These are phyloP conservation scores for Bromus sterilis DNA, from an alignment of 176 grass and related monocot species.

Conservation along the genomic window DNA sequence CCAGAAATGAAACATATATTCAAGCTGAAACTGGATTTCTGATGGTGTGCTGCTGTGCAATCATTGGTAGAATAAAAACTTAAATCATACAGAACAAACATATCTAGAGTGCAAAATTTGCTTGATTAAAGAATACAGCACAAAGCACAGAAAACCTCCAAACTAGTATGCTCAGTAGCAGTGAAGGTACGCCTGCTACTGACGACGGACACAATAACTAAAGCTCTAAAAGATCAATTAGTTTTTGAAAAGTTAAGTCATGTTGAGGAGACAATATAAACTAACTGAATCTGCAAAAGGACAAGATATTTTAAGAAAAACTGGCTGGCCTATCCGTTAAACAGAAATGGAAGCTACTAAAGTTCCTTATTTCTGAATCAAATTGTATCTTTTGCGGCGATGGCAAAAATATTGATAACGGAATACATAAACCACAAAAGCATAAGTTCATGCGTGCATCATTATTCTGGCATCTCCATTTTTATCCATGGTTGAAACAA, in stretches of 20 bases:
- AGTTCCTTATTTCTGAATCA: conserved; percentile 9
- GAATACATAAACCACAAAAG: not conserved
- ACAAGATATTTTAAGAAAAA: conserved; percentile 9
- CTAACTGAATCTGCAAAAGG: conserved; percentile 29
- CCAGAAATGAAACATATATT: not conserved
- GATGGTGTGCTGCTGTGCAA: not conserved
- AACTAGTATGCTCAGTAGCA: not conserved
- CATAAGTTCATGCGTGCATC: conserved; percentile 6
- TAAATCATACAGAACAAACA: not conserved
- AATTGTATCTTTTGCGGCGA: not conserved
- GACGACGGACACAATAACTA: not conserved
- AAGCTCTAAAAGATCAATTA: not conserved
- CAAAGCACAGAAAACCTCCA: not conserved
- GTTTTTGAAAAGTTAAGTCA: not conserved
- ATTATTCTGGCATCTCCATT: conserved; percentile 23
- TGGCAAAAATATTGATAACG: conserved; percentile 14
- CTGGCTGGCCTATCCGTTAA: not conserved
- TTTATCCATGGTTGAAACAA: conserved; percentile 4
- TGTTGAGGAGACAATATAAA: conserved; percentile 19
- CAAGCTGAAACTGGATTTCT: not conserved
- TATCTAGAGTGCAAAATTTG: not conserved
- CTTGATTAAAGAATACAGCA: not conserved
- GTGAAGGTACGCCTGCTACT: not conserved
- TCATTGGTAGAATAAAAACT: not conserved
- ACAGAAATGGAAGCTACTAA: conserved; percentile 5